Evolutionary conservation across 148 eudicot genomes (phyloP).

Genomic region (Silene latifolia): DNA sequence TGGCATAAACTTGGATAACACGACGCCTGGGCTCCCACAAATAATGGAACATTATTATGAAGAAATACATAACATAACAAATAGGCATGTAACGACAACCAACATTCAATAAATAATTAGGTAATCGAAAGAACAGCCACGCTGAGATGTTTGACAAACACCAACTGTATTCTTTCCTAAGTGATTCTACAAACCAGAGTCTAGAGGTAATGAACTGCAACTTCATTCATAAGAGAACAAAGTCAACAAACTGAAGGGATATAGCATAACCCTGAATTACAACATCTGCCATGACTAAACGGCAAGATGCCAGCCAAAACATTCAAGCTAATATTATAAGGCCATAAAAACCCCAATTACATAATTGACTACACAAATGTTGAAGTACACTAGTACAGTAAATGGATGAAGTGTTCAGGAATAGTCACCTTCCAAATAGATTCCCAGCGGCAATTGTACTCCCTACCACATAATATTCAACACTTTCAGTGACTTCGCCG

Average conservation of each 20-base stretch:
- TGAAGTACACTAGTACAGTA: not conserved
- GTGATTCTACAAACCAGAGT: not conserved
- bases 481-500: constrained; percentile 95
- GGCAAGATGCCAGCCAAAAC: constrained; percentile 8
- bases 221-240: not conserved
- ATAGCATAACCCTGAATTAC: not conserved
- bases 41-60: not conserved
- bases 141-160: constrained; percentile 1
- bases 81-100: constrained; percentile 2
- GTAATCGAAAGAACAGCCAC: constrained; percentile 2
- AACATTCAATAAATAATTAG: not conserved
- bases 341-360: not conserved
- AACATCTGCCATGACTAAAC: not conserved
- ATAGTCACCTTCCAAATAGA: constrained; percentile 83
- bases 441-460: constrained; percentile 94
- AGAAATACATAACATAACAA: constrained; percentile 7
- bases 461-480: constrained; percentile 92
- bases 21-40: constrained; percentile 55
- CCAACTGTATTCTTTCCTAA: not conserved
- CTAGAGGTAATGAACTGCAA: not conserved
- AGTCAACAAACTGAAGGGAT: not conserved
- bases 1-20: constrained; percentile 86
- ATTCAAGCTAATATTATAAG: not conserved
- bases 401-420: constrained; percentile 5
- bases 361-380: not conserved